phyloP scores from a whole-genome alignment of 768 basidiomycete genomes.

The Boletales sp. region DNA sequence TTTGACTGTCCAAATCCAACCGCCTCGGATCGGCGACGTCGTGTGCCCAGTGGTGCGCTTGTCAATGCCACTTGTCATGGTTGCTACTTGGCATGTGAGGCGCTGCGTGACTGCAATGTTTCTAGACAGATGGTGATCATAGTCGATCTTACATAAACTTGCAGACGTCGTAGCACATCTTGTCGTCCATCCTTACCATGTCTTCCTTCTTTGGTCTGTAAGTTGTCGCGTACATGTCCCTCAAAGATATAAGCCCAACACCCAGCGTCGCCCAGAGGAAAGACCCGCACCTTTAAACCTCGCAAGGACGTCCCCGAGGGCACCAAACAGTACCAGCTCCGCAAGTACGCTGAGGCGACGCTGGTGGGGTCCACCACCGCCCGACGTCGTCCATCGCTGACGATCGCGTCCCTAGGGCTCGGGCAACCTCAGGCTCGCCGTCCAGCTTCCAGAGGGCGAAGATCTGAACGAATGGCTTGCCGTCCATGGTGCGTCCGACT shows the following conservation, averaged over 20 bases:
- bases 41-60: no score
- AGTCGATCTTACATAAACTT: constrained; percentile 1
- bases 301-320: constrained; percentile 93
- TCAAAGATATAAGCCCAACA: constrained; percentile 9
- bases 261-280: constrained; percentile 53
- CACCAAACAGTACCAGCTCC: constrained; percentile 95
- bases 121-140: no score
- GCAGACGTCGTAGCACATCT: constrained; percentile 3
- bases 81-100: no score
- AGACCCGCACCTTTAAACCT: constrained; percentile 94
- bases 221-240: constrained; percentile 29
- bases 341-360: constrained; percentile 97
- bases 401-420: constrained; percentile 61
- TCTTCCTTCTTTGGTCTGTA: constrained; percentile 88
- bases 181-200: constrained; percentile 40
- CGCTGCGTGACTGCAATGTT: no score
- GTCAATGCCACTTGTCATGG: no score
- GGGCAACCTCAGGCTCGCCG: constrained; percentile 89
- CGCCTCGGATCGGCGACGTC: no score
- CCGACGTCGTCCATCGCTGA: not conserved
- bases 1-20: constrained; percentile 24
- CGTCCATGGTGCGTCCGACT: constrained; percentile 73
- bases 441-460: constrained; percentile 94
- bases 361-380: constrained; percentile 44
- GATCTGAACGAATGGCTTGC: constrained; percentile 99